Evolutionary conservation across 345 rosid genomes (phyloP).

Genomic region (Eutrema japonicum): DNA sequence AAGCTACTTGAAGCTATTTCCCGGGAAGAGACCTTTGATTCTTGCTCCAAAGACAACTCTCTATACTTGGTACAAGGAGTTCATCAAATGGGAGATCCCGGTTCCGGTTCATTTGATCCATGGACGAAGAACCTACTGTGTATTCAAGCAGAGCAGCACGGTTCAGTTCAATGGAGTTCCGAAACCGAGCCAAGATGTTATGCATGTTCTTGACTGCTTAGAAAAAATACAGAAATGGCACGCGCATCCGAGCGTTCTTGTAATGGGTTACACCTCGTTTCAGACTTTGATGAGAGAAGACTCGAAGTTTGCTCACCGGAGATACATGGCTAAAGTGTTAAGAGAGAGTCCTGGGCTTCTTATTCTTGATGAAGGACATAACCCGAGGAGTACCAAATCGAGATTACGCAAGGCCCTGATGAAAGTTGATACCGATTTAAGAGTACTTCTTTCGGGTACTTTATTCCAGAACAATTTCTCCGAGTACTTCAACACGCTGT

Average conservation of each 20-base stretch:
- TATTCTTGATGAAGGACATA: conserved; percentile 95
- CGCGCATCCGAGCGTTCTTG: conserved; percentile 84
- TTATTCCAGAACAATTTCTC: conserved; percentile 95
- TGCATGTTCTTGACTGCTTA: conserved; percentile 93
- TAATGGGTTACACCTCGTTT: conserved; percentile 97
- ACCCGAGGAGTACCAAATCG: conserved; percentile 94
- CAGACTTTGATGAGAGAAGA: conserved; percentile 88
- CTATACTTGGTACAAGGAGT: conserved; percentile 97
- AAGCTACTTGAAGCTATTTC: conserved; percentile 91
- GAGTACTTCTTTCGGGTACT: conserved; percentile 90
- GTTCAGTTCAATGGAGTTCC: conserved; percentile 56
- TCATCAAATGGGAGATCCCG: conserved; percentile 90
- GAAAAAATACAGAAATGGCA: conserved; percentile 98
- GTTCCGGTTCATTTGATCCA: conserved; percentile 88
- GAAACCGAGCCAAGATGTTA: conserved; percentile 75
- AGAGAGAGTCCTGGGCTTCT: conserved; percentile 89
- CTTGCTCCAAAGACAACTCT: conserved; percentile 97
- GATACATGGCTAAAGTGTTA: conserved; percentile 84
- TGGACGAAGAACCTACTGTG: conserved; percentile 74
- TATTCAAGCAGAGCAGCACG: conserved; percentile 48
- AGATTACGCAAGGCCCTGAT: conserved; percentile 88
- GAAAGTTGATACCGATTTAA: conserved; percentile 81
- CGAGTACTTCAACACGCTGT: conserved; percentile 91
- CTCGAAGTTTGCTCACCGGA: conserved; percentile 77
- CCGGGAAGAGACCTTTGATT: conserved; percentile 79